These are phyloP conservation scores for Kokia cookei DNA, from an alignment of 441 rosid species.

Conservation along the genomic window DNA sequence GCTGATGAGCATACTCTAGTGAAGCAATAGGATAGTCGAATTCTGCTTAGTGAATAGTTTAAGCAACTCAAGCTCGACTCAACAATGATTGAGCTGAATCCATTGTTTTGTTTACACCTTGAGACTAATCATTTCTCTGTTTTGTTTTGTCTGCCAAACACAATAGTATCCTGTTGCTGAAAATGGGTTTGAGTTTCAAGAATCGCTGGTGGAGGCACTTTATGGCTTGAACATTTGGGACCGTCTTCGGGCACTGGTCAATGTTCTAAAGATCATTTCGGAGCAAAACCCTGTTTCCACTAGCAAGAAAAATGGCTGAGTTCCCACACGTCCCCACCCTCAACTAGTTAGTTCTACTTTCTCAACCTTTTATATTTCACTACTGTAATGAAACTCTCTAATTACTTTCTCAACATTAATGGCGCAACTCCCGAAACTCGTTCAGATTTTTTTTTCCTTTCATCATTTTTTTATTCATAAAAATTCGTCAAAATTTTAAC, in stretches of 20 bases:
- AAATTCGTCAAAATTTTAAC: too few species aligned
- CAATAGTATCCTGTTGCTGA: slow-evolving; percentile 80
- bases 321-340: neutral
- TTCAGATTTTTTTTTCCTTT: too few species aligned
- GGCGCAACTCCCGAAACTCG: too few species aligned
- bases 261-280: slow-evolving; percentile 60
- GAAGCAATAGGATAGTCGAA: too few species aligned
- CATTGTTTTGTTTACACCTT: neutral
- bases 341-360: neutral
- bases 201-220: slow-evolving; percentile 73
- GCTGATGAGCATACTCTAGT: too few species aligned
- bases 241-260: slow-evolving; percentile 69
- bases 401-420: neutral
- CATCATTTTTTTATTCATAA: too few species aligned
- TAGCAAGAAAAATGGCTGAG: slow-evolving; percentile 43
- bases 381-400: neutral
- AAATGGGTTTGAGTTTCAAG: slow-evolving; percentile 80
- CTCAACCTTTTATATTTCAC: neutral
- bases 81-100: neutral
- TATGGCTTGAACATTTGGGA: slow-evolving; percentile 89
- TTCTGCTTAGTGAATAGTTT: too few species aligned
- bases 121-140: neutral
- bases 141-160: neutral
- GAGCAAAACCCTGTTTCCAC: slow-evolving; percentile 45
- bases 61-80: too few species aligned